Evolutionary conservation across 2,329 filamentous ascomycete species (phyloP), one percentile per base, ranked within the genome.

Genomic region (Paraphoma sp.): DNA sequence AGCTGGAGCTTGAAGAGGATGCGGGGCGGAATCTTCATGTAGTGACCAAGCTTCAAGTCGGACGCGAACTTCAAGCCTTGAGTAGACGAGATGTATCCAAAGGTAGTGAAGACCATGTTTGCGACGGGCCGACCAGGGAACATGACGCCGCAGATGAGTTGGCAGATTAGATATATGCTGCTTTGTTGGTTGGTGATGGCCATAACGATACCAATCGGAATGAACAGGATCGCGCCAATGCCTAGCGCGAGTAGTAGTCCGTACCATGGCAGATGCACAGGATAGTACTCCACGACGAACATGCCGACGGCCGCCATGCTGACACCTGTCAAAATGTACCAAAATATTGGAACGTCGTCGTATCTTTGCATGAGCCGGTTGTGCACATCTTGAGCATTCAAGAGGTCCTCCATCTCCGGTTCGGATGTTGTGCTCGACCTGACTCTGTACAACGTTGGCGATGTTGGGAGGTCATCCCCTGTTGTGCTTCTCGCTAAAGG

Each of bases 21-120:
- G n/a, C 89, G 84, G 0, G 90, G 91, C 1, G 91, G 91, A 12
- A 94, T 91, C 76, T 93, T 93, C 89, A 93, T 93, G 77, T 94
- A 93, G 71, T 93, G 90, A 11, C 90, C 92, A 0, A 96, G 84
- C 76, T 96, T 96, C 48, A 96, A 83, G 73, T 96, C 92, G 2
- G 90, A 89, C 1, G 91, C 89, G 72, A 96, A 96, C 72, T 96
- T 95, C 74, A 96, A 89, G 29, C 92, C 92, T 78, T 96, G 92
- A 0, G 91, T 90, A 0, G 90, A 93, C 4, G 90, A 93, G 70
- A 95, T 95, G 56, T 95, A 96, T 59, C 91, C 92, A 73, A 95
- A 96, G 0, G 91, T 95, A 46, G 94, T 91, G 68, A 96, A 96
- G 36, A 96, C 91, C 92, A 96, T 96, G 76, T 96, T 95, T 48